Evolutionary conservation across 2,329 filamentous ascomycete species (phyloP).

Genomic region (Pyricularia sp.): DNA sequence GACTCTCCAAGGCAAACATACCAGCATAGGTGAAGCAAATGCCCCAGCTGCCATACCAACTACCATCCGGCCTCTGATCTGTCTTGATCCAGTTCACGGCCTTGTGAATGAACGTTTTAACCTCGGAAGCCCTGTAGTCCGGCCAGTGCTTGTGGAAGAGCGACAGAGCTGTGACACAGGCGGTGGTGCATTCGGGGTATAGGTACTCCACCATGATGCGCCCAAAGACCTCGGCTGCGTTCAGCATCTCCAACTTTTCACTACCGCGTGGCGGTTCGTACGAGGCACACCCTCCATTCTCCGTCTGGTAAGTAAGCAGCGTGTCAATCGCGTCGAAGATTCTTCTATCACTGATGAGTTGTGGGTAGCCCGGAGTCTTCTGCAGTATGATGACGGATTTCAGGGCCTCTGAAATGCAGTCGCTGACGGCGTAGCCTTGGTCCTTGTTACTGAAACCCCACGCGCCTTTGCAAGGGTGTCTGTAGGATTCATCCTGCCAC

Average conservation of each 20-base stretch:
- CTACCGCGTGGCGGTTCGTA: conserved; percentile 81
- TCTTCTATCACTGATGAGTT: conserved; percentile 64
- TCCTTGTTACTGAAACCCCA: conserved; percentile 93
- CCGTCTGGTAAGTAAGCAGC: conserved; percentile 83
- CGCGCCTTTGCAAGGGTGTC: conserved; percentile 82
- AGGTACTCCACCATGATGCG: conserved; percentile 98
- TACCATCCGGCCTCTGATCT: conserved; percentile 71
- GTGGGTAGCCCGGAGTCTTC: conserved; percentile 64
- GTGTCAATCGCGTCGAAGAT: conserved; percentile 87
- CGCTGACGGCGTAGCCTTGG: conserved; percentile 92
- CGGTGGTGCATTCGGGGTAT: conserved; percentile 95
- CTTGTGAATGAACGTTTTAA: conserved; percentile 59
- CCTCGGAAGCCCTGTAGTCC: conserved; percentile 67
- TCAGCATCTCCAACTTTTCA: conserved; percentile 71
- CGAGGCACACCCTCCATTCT: conserved; percentile 75
- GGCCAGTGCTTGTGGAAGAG: conserved; percentile 78
- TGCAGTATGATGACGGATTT: conserved; percentile 80
- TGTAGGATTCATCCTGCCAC: conserved; percentile 73
- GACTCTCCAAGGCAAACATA: conserved; percentile 90
- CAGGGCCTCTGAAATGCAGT: conserved; percentile 86
- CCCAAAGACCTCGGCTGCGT: conserved; percentile 93
- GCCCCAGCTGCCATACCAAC: conserved; percentile 96
- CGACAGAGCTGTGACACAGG: conserved; percentile 78
- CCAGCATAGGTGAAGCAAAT: conserved; percentile 97
- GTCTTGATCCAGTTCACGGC: conserved; percentile 78